Percentiles rank a stretch among this genome's conserved stretches.
These are phyloP conservation scores for Diddensiella santjacobensis DNA, from an alignment of 805 yeast species.

Conservation along the genomic window DNA sequence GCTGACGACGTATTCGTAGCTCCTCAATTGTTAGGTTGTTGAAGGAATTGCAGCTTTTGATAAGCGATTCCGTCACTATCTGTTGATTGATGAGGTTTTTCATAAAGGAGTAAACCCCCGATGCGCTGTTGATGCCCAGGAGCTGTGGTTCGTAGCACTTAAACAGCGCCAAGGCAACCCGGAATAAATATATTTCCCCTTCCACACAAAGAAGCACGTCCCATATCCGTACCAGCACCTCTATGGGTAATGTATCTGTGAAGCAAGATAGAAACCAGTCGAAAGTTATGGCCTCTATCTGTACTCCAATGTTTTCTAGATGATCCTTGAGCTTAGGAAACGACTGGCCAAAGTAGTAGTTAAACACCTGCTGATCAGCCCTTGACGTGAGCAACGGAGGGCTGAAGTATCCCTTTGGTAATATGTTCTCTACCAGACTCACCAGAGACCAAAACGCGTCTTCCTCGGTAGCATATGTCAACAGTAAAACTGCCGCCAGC, in stretches of 20 bases:
- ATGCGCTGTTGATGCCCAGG: slow-evolving; percentile 25
- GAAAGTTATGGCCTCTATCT: slow-evolving; percentile 47
- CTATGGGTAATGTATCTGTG: slow-evolving; percentile 49
- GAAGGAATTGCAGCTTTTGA: slow-evolving; percentile 26
- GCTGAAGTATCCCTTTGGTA: slow-evolving; percentile 45
- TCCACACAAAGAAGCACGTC: slow-evolving; percentile 45
- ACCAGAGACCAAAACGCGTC: slow-evolving; percentile 54
- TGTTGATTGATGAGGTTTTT: slow-evolving; percentile 30
- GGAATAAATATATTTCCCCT: slow-evolving; percentile 37
- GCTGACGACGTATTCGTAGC: slow-evolving; percentile 21
- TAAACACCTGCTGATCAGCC: slow-evolving; percentile 40
- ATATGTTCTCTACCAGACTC: slow-evolving; percentile 45
- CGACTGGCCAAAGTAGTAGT: slow-evolving; percentile 34
- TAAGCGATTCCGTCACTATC: slow-evolving; percentile 28
- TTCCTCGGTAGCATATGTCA: slow-evolving; percentile 44
- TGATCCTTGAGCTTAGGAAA: slow-evolving; percentile 42
- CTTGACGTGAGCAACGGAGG: slow-evolving; percentile 36
- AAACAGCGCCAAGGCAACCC: slow-evolving; percentile 33
- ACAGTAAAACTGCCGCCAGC: slow-evolving; percentile 48
- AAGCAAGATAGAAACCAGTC: slow-evolving; percentile 58
- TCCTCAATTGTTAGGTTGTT: slow-evolving; percentile 24
- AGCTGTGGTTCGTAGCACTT: slow-evolving; percentile 27
- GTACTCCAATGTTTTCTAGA: slow-evolving; percentile 36
- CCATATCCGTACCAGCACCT: slow-evolving; percentile 49
- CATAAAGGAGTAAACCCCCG: slow-evolving; percentile 32